Percentiles rank a stretch among this genome's conserved stretches.
Conservation (phyloP, 352 stramenopile genomes). For the Phytophthora pseudosyringae region DNA sequence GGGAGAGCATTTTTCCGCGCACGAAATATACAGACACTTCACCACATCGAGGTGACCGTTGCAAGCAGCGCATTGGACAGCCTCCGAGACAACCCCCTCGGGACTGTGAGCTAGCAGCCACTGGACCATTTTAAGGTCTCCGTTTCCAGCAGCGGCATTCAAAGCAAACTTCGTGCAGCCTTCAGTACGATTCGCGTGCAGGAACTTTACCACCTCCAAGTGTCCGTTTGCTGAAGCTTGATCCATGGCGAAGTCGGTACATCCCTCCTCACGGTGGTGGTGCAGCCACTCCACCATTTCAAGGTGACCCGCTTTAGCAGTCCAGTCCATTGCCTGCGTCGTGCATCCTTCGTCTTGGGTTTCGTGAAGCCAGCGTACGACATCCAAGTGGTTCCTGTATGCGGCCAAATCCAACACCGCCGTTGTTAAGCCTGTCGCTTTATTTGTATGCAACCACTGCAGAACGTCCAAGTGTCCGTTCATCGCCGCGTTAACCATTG, state of each 20-base stretch:
- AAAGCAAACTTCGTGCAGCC: conserved; percentile 21
- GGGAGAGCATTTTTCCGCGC: conserved; percentile 2
- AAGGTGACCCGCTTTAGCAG: conserved; percentile 8
- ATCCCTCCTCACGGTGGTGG: conserved; percentile 14
- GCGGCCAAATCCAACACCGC: conserved; percentile 12
- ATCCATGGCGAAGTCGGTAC: conserved; percentile 17
- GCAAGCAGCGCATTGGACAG: conserved; percentile 7
- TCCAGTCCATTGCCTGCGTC: conserved; percentile 14
- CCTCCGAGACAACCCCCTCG: conserved; percentile 13
- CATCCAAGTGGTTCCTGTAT: conserved; percentile 15
- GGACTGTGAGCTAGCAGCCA: conserved; percentile 13
- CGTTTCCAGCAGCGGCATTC: conserved; percentile 12
- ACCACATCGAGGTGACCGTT: conserved; percentile 11
- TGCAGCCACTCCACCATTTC: conserved; percentile 24
- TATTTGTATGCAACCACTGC: conserved; percentile 14
- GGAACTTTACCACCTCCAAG: conserved; percentile 18
- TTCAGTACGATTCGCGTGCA: conserved; percentile 19
- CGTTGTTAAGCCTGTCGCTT: neutral
- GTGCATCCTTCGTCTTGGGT: conserved; percentile 4
- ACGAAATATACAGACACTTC: conserved; percentile 7
- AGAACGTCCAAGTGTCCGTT: conserved; percentile 5
- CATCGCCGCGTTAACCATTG: conserved; percentile 7
- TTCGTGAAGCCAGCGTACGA: conserved; percentile 22
- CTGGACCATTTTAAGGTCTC: conserved; percentile 14
- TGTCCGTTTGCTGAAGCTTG: conserved; percentile 18